Evolutionary conservation across 306 rosid genomes (phyloP).

Genomic region (Acacia acuminata): DNA sequence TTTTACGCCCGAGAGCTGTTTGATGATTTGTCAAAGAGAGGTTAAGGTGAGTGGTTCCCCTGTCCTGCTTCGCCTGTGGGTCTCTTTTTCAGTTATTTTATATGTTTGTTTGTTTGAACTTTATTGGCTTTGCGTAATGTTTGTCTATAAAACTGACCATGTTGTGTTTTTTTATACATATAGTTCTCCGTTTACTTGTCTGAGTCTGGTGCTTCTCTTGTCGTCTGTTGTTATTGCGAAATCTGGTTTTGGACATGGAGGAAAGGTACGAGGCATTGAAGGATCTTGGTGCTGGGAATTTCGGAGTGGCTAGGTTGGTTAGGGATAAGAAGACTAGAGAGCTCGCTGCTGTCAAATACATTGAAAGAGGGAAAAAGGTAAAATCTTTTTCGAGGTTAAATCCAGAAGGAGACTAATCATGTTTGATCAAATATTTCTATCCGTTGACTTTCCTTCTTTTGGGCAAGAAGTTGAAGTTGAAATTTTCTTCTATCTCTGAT

Average conservation of each 20-base stretch:
- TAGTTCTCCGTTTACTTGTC: slow-evolving; percentile 7
- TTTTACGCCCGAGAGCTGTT: neutral
- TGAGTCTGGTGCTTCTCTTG: slow-evolving; percentile 13
- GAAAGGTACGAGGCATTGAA: slow-evolving; percentile 85
- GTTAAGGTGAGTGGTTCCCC: neutral
- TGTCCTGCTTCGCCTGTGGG: neutral
- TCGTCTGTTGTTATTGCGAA: neutral
- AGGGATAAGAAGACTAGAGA: slow-evolving; percentile 83
- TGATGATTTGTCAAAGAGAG: neutral
- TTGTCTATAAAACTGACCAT: slow-evolving; percentile 16
- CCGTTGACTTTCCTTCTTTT: slow-evolving; percentile 10
- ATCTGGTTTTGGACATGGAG: slow-evolving; percentile 55
- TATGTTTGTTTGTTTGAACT: slow-evolving; percentile 31
- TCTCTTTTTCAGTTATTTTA: slow-evolving; percentile 9
- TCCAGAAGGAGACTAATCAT: neutral
- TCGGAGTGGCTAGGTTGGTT: slow-evolving; percentile 94
- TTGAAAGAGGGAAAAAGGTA: slow-evolving; percentile 97
- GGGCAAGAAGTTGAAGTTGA: slow-evolving; percentile 19
- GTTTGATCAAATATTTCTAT: neutral
- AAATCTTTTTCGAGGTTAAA: neutral
- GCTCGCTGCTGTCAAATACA: slow-evolving; percentile 94
- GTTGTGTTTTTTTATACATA: neutral
- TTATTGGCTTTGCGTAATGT: slow-evolving; percentile 24
- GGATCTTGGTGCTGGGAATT: slow-evolving; percentile 96
- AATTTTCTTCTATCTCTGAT: neutral